Conservation (phyloP, 345 rosid genomes). For the Bruguiera sexangula region DNA sequence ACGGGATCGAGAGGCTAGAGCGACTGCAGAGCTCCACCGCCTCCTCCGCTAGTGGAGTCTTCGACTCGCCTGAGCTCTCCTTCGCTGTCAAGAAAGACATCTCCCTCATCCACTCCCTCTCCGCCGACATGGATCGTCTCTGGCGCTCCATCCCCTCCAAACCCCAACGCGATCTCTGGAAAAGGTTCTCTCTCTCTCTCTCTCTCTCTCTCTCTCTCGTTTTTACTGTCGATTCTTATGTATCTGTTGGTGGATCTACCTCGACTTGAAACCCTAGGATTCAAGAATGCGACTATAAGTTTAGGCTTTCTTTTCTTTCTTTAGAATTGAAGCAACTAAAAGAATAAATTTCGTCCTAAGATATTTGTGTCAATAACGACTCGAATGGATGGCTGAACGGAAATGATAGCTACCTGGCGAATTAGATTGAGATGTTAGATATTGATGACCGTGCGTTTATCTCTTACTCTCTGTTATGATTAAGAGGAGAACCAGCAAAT, state of each 20-base stretch:
- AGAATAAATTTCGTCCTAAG: too few relatives aligned
- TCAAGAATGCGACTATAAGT: too few relatives aligned
- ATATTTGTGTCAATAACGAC: too few relatives aligned
- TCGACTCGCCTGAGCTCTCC: constrained; percentile 76
- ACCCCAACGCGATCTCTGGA: constrained; percentile 93
- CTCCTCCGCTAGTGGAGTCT: constrained; percentile 30
- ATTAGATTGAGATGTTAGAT: too few relatives aligned
- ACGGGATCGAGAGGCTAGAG: constrained; percentile 84
- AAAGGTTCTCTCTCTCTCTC: constrained; percentile 39
- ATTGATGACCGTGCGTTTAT: too few relatives aligned
- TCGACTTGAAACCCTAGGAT: too few relatives aligned
- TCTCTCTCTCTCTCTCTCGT: neutral
- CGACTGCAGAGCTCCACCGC: constrained; percentile 50
- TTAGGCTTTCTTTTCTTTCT: too few relatives aligned
- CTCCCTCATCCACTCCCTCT: constrained; percentile 51
- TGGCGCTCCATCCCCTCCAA: constrained; percentile 76
- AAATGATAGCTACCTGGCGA: too few relatives aligned
- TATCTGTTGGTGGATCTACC: neutral
- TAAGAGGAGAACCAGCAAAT: too few relatives aligned
- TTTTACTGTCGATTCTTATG: neutral
- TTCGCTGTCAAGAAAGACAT: constrained; percentile 69
- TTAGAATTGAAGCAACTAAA: too few relatives aligned
- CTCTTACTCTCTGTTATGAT: too few relatives aligned
- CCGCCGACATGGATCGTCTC: constrained; percentile 74
- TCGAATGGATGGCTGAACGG: too few relatives aligned